phyloP scores from a whole-genome alignment of 2,329 filamentous ascomycete species.

The Passalora sequoiae region DNA sequence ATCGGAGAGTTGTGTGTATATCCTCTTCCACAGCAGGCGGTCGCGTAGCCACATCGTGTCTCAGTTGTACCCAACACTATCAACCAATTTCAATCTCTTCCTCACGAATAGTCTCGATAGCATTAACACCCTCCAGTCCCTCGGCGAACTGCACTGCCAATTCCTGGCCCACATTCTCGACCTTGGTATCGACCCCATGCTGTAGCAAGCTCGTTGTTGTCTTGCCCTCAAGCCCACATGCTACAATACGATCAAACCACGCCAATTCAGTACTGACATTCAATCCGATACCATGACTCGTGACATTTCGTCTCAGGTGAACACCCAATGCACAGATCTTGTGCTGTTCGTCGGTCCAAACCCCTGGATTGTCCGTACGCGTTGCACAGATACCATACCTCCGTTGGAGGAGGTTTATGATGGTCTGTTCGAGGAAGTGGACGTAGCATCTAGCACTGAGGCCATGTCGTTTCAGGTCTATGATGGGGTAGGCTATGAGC shows the following conservation, averaged over 20 bases:
- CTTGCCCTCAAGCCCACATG: conserved; percentile 79
- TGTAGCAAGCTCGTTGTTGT: conserved; percentile 65
- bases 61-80: background rate
- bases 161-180: conserved; percentile 36
- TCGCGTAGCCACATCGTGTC: background rate
- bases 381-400: conserved; percentile 57
- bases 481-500: conserved; percentile 81
- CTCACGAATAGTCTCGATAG: conserved; percentile 19
- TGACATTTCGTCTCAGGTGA: conserved; percentile 79
- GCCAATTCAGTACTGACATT: conserved; percentile 63
- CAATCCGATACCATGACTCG: conserved; percentile 76
- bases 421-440: conserved; percentile 67
- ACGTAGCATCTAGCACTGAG: conserved; percentile 74
- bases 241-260: conserved; percentile 73
- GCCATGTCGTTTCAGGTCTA: conserved; percentile 68
- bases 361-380: conserved; percentile 72
- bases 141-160: conserved; percentile 41
- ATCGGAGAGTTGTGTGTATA: no score
- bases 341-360: conserved; percentile 58
- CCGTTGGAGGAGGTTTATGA: conserved; percentile 58
- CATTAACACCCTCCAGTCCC: conserved; percentile 26
- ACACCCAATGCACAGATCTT: conserved; percentile 92
- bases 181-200: conserved; percentile 31
- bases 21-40: no score
- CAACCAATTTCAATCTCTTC: conserved; percentile 10